Evolutionary conservation across 1,284 basidiomycete genomes (phyloP).

Genomic region (Ceratobasidium sp.): DNA sequence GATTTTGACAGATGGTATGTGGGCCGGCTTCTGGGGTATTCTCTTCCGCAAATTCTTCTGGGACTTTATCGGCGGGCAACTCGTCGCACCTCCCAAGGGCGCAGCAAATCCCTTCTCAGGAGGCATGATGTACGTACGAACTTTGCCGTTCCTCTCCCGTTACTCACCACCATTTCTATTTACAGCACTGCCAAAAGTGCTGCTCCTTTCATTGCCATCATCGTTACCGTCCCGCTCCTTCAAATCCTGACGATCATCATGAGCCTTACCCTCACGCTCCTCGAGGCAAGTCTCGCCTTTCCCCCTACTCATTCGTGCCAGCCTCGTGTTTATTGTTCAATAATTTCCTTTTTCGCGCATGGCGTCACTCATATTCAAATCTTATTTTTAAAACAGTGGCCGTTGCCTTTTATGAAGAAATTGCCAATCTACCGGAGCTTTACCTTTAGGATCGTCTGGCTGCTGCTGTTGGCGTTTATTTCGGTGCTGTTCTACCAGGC

Average conservation of each 20-base stretch:
- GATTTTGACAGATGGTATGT: slow-evolving; percentile 72
- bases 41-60: slow-evolving; percentile 92
- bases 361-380: slow-evolving; percentile 6
- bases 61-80: slow-evolving; percentile 64
- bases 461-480: slow-evolving; percentile 75
- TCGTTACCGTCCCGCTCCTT: slow-evolving; percentile 79
- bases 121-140: slow-evolving; percentile 78
- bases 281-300: slow-evolving; percentile 63
- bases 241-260: slow-evolving; percentile 75
- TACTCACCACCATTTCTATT: slow-evolving; percentile 17
- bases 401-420: slow-evolving; percentile 69
- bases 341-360: slow-evolving; percentile 33
- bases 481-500: slow-evolving; percentile 84
- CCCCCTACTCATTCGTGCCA: slow-evolving; percentile 47
- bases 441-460: slow-evolving; percentile 70
- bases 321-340: slow-evolving; percentile 23
- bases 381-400: slow-evolving; percentile 57
- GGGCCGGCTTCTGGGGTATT: slow-evolving; percentile 82
- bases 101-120: slow-evolving; percentile 64
- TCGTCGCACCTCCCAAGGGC: slow-evolving; percentile 45
- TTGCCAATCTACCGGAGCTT: slow-evolving; percentile 75
- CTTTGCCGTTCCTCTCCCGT: neutral
- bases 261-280: slow-evolving; percentile 67
- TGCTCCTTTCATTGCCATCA: slow-evolving; percentile 74
- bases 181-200: slow-evolving; percentile 73